Evolutionary conservation across 2,329 filamentous ascomycete genomes (phyloP).

Genomic region (Mollisia scopiformis): DNA sequence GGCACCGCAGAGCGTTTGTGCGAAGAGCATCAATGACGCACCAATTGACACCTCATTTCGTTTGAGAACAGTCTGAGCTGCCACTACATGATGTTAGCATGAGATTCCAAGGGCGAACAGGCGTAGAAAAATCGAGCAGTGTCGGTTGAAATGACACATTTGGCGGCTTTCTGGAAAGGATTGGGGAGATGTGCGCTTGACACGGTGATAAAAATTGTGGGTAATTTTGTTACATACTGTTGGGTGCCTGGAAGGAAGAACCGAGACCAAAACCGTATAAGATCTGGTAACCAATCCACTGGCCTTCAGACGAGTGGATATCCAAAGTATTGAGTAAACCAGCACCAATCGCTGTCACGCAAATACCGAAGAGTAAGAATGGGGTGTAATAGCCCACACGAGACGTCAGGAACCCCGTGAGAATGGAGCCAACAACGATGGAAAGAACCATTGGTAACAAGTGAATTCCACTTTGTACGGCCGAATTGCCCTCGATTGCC

Average conservation of each 20-base stretch:
- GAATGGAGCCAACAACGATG: constrained; percentile 30
- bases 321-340: constrained; percentile 43
- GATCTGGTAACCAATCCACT: constrained; percentile 39
- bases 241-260: constrained; percentile 36
- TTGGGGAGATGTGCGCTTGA: too few species aligned
- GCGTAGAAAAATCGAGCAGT: too few species aligned
- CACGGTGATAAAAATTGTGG: too few species aligned
- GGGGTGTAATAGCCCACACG: constrained; percentile 29
- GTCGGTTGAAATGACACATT: too few species aligned
- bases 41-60: constrained; percentile 52
- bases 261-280: constrained; percentile 28
- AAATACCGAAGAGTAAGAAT: constrained; percentile 8
- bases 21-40: constrained; percentile 55
- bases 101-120: too few species aligned
- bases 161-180: too few species aligned
- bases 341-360: constrained; percentile 39
- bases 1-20: constrained; percentile 57
- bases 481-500: constrained; percentile 43
- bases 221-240: too few species aligned
- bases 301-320: constrained; percentile 35
- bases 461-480: constrained; percentile 46
- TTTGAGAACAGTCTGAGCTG: too few species aligned
- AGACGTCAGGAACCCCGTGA: constrained; percentile 25
- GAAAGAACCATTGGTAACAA: constrained; percentile 37
- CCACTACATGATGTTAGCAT: too few species aligned